phyloP scores from a whole-genome alignment of 208 protist genomes.

The Acanthamoeba culbertsoni region DNA sequence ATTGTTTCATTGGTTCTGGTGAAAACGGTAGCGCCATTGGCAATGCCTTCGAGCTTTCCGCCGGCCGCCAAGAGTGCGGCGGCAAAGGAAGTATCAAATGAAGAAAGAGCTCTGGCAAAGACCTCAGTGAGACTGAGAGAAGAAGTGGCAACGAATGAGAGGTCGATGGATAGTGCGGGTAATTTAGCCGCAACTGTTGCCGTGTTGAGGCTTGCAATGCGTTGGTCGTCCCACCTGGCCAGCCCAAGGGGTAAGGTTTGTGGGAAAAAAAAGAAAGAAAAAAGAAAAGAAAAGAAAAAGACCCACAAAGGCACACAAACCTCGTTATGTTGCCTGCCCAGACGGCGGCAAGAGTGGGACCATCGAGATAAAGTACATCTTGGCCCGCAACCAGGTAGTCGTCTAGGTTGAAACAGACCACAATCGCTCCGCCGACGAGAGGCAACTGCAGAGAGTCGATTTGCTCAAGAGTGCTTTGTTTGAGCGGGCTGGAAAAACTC shows the following conservation, averaged over 20 bases:
- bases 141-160: background rate
- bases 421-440: background rate
- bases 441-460: background rate
- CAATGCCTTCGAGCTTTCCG: background rate
- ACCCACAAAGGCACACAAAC: background rate
- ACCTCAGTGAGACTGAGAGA: background rate
- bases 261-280: background rate
- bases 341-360: background rate
- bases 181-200: background rate
- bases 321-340: background rate
- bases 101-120: background rate
- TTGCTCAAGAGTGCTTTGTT: background rate
- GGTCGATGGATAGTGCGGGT: background rate
- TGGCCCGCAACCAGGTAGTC: background rate
- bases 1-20: background rate
- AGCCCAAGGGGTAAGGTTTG: background rate
- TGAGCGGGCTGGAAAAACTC: background rate
- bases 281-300: background rate
- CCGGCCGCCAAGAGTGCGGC: background rate
- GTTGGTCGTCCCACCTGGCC: background rate
- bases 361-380: background rate
- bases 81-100: background rate
- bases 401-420: background rate
- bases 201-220: background rate
- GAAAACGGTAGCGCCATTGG: background rate